A percentile compares a stretch with the other conserved stretches of the same genome.
These are phyloP conservation scores for Arachnomyces sp. DNA, from an alignment of 2,329 filamentous ascomycete species.

Conservation along the genomic window DNA sequence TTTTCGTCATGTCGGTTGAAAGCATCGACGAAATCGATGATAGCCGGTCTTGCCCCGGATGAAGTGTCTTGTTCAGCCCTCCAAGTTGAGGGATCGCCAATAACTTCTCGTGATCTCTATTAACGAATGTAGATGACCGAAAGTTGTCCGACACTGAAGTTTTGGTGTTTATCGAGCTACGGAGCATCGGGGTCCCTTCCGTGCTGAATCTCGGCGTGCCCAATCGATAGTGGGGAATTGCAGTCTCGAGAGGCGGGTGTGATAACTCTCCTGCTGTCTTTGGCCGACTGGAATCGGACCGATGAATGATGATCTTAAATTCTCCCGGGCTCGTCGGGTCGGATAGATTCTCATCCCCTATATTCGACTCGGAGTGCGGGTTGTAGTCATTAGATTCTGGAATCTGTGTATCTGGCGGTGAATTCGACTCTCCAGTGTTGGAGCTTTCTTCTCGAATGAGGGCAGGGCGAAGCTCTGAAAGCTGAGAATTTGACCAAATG, in stretches of 20 bases:
- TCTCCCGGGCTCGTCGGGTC: constrained; percentile 50
- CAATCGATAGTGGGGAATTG: constrained; percentile 77
- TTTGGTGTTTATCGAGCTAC: constrained; percentile 66
- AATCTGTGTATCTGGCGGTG: constrained; percentile 36
- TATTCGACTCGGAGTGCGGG: constrained; percentile 69
- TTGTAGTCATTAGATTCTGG: constrained; percentile 28
- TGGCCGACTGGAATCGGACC: constrained; percentile 56
- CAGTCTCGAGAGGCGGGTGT: constrained; percentile 59
- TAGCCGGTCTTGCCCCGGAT: constrained; percentile 20
- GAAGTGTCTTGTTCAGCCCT: constrained; percentile 19
- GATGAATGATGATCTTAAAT: constrained; percentile 74
- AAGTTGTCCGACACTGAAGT: constrained; percentile 64
- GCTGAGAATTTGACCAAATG: constrained; percentile 35
- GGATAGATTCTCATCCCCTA: constrained; percentile 53
- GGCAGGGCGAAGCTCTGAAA: constrained; percentile 30
- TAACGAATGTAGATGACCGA: constrained; percentile 54
- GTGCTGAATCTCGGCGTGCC: constrained; percentile 74
- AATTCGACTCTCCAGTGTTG: constrained; percentile 17
- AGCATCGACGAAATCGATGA: constrained; percentile 27
- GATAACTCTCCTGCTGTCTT: constrained; percentile 55
- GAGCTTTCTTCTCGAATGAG: constrained; percentile 20
- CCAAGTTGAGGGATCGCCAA: constrained; percentile 18
- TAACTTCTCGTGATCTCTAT: constrained; percentile 20
- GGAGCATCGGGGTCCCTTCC: constrained; percentile 67
- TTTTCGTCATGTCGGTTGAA: constrained; percentile 23